Evolutionary conservation across 352 stramenopile genomes (phyloP), one percentile per base, ranked within the genome.

Genomic region (Phytophthora syringae): DNA sequence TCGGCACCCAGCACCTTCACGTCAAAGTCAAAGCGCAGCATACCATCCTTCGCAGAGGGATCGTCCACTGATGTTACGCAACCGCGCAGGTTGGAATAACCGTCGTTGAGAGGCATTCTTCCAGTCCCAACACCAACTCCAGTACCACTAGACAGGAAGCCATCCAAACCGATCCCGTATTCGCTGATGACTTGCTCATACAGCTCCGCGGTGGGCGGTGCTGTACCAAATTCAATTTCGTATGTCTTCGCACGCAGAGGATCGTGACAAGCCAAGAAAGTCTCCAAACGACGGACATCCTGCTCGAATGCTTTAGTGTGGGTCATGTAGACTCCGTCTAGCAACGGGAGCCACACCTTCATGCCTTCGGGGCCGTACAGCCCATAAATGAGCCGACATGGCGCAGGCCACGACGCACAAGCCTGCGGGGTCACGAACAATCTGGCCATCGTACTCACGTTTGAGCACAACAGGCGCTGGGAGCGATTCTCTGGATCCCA

Each of bases 171-270:
- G 27, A 95, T 76, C 16, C 83, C 87, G 27, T 95, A 95, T 60
- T 95, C 87, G 10, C 60, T 52, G 15, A 93, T 61, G 4, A 93
- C 77, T 57, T 92, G 82, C 24, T 90, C 80, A 49, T 91, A 93
- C 22, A 90, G 52, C 37, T 92, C 82, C 2, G 76, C 77, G 0
- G 82, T 89, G 2, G 80, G 76, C 1, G 80, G 76, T 0, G 80
- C 84, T 0, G 81, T 88, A 28, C 81, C 82, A 40, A 93, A 93
- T 54, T 93, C 85, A 51, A 92, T 90, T 55, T 90, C 85, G 60
- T 90, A 90, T 13, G 84, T 92, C 54, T 92, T 90, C 1, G 82
- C 80, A n/a, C 87, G 82, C 49, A 91, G 57, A n/a, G 88, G 88
- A 36, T 95, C 88, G 40, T 95, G 84, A 30, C 80, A 92, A 20